These are phyloP conservation scores for Didymosphaeria variabile DNA, from an alignment of 2,329 filamentous ascomycete genomes.

Conservation along the genomic window DNA sequence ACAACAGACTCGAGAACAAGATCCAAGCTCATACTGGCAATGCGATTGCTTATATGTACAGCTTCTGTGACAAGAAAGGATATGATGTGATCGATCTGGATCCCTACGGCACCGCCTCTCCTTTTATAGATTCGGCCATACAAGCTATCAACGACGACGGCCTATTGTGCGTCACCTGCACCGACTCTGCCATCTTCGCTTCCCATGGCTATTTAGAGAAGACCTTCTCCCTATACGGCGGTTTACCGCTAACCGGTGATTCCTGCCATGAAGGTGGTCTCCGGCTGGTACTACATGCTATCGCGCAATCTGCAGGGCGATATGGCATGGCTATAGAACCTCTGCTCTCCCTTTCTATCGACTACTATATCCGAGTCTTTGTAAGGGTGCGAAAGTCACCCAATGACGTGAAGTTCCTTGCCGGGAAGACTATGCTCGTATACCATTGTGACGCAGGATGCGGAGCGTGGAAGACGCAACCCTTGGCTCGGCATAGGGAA, in stretches of 20 bases:
- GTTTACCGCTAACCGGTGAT: constrained; percentile 82
- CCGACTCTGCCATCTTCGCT: constrained; percentile 93
- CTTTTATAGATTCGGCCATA: constrained; percentile 90
- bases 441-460: constrained; percentile 93
- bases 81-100: constrained; percentile 98
- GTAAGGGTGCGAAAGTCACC: constrained; percentile 82
- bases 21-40: constrained; percentile 81
- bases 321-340: constrained; percentile 92
- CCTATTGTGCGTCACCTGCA: constrained; percentile 93
- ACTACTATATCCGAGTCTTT: constrained; percentile 93
- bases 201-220: constrained; percentile 96
- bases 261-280: constrained; percentile 91
- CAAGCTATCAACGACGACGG: constrained; percentile 89
- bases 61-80: constrained; percentile 63
- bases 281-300: constrained; percentile 82
- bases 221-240: constrained; percentile 91
- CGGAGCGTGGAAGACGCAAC: constrained; percentile 88
- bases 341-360: constrained; percentile 89
- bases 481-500: constrained; percentile 74
- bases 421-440: constrained; percentile 90
- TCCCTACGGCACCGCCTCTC: constrained; percentile 91
- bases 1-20: constrained; percentile 78
- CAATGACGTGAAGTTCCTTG: constrained; percentile 86
- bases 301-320: constrained; percentile 80
- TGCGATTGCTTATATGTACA: constrained; percentile 92